Conservation (phyloP, 208 protist genomes). For the Wallacemonas sp. region DNA sequence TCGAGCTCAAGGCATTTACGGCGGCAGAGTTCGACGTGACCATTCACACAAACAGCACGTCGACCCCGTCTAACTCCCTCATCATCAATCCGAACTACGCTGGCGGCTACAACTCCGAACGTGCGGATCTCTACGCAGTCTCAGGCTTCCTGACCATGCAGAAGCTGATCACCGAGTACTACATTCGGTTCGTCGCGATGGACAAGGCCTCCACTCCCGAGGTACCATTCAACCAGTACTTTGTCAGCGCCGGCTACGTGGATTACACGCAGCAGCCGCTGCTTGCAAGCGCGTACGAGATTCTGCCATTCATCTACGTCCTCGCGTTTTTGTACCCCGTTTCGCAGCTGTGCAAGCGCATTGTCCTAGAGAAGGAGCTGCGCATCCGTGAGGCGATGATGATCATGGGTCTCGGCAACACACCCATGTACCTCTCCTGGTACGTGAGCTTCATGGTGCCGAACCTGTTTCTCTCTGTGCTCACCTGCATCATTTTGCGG, state of each 20-base stretch:
- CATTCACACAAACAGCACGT: slow-evolving; percentile 42
- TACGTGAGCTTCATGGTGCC: slow-evolving; percentile 38
- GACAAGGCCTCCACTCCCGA: slow-evolving; percentile 1
- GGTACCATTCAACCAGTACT: slow-evolving; percentile 22
- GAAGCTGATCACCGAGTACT: slow-evolving; percentile 40
- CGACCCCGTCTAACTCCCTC: slow-evolving; percentile 21
- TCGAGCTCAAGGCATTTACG: slow-evolving; percentile 26
- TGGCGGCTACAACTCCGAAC: slow-evolving; percentile 19
- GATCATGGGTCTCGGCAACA: slow-evolving; percentile 55
- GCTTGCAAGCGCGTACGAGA: slow-evolving; percentile 33
- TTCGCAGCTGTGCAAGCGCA: slow-evolving; percentile 35
- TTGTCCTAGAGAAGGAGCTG: slow-evolving; percentile 59
- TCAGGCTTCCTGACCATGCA: slow-evolving; percentile 42
- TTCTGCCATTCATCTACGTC: slow-evolving; percentile 44
- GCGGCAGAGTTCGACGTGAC: slow-evolving; percentile 29
- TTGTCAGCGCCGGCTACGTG: slow-evolving; percentile 32
- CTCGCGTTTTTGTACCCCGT: slow-evolving; percentile 53
- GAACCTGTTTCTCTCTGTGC: slow-evolving; percentile 30
- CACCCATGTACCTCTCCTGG: slow-evolving; percentile 46
- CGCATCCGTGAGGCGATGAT: slow-evolving; percentile 53
- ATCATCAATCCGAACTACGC: slow-evolving; percentile 24
- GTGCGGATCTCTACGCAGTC: slow-evolving; percentile 28
- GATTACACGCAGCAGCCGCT: slow-evolving; percentile 47
- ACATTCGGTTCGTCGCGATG: slow-evolving; percentile 38
- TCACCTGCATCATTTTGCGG: slow-evolving; percentile 39